Percentiles rank a stretch among this genome's conserved stretches.
Evolutionary conservation across 2,329 filamentous ascomycete species (phyloP).

Genomic region (Clonostachys chloroleuca): DNA sequence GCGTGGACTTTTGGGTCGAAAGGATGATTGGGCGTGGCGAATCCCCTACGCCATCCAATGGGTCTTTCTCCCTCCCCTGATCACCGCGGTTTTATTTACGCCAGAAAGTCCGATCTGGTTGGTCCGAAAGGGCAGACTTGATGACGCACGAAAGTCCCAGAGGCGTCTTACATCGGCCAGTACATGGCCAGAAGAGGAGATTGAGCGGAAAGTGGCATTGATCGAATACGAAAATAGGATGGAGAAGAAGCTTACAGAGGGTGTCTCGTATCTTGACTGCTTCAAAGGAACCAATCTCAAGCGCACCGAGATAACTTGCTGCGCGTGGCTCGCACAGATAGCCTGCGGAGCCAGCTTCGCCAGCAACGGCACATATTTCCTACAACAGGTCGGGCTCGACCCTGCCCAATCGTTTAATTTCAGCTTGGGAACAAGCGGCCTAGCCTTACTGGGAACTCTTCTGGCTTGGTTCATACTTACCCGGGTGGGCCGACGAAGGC

Average conservation of each 20-base stretch:
- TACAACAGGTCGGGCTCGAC: constrained; percentile 26
- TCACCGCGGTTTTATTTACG: constrained; percentile 21
- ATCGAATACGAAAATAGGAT: constrained; percentile 11
- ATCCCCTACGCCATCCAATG: constrained; percentile 33
- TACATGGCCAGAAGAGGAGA: constrained; percentile 6
- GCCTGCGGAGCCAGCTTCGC: constrained; percentile 22
- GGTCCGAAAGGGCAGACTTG: constrained; percentile 23
- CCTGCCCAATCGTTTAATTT: constrained; percentile 27
- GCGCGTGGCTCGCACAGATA: constrained; percentile 25
- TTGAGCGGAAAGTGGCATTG: constrained; percentile 18
- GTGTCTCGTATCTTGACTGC: constrained; percentile 29
- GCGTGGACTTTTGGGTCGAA: no score
- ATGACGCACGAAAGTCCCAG: constrained; percentile 23
- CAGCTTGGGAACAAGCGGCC: constrained; percentile 19
- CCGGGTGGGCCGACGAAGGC: constrained; percentile 27
- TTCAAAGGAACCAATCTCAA: constrained; percentile 32
- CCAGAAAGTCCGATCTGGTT: constrained; percentile 37
- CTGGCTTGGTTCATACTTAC: constrained; percentile 30
- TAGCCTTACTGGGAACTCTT: constrained; percentile 30
- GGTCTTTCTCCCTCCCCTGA: constrained; percentile 26
- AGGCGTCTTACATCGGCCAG: constrained; percentile 20
- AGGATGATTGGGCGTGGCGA: constrained; percentile 33
- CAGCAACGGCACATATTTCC: constrained; percentile 16
- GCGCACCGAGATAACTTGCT: constrained; percentile 27
- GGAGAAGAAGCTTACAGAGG: constrained; percentile 4